Conservation (phyloP, 495 filamentous ascomycete genomes). For the Podospora bellae-mahoneyi region DNA sequence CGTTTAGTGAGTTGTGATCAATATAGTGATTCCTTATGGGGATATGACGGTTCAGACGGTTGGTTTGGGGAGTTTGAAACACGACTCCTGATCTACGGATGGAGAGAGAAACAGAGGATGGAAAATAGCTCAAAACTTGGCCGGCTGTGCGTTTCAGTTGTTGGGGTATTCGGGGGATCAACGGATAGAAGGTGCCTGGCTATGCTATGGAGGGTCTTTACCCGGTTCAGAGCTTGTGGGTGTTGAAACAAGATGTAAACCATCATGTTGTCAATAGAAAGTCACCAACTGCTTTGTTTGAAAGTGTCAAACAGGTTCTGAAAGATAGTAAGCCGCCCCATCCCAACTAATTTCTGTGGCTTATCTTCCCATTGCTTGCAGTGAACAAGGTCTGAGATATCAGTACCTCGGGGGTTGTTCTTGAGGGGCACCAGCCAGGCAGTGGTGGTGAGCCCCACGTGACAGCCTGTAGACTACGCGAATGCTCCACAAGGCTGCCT, state of each 20-base stretch:
- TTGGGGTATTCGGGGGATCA: neutral
- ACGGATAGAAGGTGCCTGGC: neutral
- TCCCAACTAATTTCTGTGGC: too few species aligned
- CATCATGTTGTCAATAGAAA: too few species aligned
- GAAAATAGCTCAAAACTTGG: neutral
- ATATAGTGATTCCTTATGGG: neutral
- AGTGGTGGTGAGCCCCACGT: slow-evolving; percentile 19
- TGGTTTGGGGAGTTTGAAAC: neutral
- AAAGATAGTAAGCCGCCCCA: too few species aligned
- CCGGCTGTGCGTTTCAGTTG: neutral
- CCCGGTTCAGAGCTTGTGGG: neutral
- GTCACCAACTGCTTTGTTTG: too few species aligned
- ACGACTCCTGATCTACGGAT: neutral
- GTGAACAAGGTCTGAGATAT: too few species aligned
- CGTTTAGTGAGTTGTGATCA: neutral
- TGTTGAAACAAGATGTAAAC: too few species aligned
- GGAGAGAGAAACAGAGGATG: too few species aligned
- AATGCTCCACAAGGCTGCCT: neutral
- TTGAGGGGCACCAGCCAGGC: too few species aligned
- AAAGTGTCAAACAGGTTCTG: too few species aligned
- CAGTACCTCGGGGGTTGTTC: too few species aligned
- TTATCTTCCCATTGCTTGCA: too few species aligned
- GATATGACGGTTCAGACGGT: neutral
- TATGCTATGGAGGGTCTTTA: neutral
- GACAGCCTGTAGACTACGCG: slow-evolving; percentile 26